Evolutionary conservation across 2,329 filamentous ascomycete genomes (phyloP).

Genomic region (Fusarium penzigii): DNA sequence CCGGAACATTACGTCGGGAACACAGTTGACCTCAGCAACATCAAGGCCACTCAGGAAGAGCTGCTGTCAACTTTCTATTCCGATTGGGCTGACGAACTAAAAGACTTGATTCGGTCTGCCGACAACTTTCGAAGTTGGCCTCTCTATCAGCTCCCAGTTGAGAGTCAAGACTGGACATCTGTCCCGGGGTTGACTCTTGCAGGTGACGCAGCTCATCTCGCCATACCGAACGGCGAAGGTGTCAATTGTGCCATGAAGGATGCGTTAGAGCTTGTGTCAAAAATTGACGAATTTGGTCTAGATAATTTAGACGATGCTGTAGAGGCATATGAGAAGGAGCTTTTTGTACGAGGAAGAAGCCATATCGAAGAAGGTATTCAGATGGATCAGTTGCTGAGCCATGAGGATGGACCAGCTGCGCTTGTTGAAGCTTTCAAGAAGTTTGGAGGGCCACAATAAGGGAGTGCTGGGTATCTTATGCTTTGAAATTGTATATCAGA

Average conservation of each 20-base stretch:
- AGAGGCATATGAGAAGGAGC: background rate
- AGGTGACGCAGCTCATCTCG: constrained; percentile 7
- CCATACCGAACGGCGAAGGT: constrained; percentile 4
- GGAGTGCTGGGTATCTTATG: too few relatives aligned
- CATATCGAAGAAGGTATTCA: background rate
- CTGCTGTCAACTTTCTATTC: background rate
- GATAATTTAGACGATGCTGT: background rate
- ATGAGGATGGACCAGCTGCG: background rate
- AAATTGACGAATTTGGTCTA: background rate
- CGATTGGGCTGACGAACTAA: background rate
- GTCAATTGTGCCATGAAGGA: constrained; percentile 7
- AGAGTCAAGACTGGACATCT: background rate
- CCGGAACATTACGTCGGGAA: background rate
- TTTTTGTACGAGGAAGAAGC: background rate
- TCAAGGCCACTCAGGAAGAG: background rate
- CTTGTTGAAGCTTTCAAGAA: background rate
- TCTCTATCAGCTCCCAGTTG: background rate
- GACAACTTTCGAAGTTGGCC: constrained; percentile 1
- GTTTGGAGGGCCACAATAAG: too few relatives aligned
- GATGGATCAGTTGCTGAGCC: background rate
- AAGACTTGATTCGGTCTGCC: background rate
- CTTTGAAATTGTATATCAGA: too few relatives aligned
- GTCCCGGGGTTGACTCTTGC: constrained; percentile 1
- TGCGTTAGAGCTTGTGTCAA: background rate
- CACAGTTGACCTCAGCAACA: background rate